Conservation (phyloP, 2,329 filamentous ascomycete genomes). For the Botrytis galanthina region DNA sequence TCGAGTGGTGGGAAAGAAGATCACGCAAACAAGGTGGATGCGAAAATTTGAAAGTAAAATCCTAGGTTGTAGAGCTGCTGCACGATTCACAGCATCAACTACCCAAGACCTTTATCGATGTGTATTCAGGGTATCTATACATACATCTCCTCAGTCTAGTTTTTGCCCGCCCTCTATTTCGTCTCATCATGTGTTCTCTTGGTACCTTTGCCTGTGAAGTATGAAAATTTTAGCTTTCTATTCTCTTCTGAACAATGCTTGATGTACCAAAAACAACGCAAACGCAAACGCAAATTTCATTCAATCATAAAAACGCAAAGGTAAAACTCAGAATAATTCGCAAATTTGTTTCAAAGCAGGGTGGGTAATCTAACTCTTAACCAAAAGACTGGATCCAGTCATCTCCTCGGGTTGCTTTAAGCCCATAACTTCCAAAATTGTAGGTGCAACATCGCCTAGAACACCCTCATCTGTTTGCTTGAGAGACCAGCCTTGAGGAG, state of each 20-base stretch:
- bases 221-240: constrained; percentile 25
- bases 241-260: constrained; percentile 16
- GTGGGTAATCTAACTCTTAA: constrained; percentile 55
- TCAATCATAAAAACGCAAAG: constrained; percentile 12
- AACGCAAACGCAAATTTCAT: constrained; percentile 4
- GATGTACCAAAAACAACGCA: constrained; percentile 10
- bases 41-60: background rate
- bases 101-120: background rate
- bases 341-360: constrained; percentile 11
- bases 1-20: background rate
- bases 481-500: constrained; percentile 82
- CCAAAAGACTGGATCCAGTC: constrained; percentile 79
- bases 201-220: constrained; percentile 31
- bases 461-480: constrained; percentile 70
- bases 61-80: background rate
- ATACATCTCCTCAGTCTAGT: constrained; percentile 1
- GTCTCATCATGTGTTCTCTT: constrained; percentile 36
- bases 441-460: constrained; percentile 97
- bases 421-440: constrained; percentile 85
- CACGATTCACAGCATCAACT: background rate
- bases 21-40: background rate
- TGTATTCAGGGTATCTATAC: background rate
- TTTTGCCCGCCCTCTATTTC: constrained; percentile 7
- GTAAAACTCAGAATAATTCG: constrained; percentile 8
- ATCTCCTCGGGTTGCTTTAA: constrained; percentile 88